Conservation (phyloP, 2,329 filamentous ascomycete genomes). For the Penicillium sp. region DNA sequence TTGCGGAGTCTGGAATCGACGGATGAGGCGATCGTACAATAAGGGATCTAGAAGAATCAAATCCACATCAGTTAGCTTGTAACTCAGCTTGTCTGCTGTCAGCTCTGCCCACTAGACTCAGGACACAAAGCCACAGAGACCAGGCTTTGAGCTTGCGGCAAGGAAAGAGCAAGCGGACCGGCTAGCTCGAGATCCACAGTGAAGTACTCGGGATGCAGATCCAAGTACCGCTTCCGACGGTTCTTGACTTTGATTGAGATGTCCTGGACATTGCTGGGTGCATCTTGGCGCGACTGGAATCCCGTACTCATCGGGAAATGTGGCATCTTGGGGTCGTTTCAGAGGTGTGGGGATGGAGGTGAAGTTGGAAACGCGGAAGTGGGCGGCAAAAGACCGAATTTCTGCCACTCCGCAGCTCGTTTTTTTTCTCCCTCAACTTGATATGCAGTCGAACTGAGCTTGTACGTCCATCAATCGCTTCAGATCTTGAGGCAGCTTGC, state of each 20-base stretch:
- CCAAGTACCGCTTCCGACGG: constrained; percentile 74
- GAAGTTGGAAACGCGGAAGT: constrained; percentile 29
- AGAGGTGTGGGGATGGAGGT: constrained; percentile 16
- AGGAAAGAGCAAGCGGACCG: constrained; percentile 48
- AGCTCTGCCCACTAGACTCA: constrained; percentile 13
- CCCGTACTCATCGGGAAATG: constrained; percentile 40
- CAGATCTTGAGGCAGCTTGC: neutral
- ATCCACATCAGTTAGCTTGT: constrained; percentile 30
- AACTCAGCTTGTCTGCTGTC: constrained; percentile 8
- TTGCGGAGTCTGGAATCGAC: constrained; percentile 70
- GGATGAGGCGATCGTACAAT: constrained; percentile 78
- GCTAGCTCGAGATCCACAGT: constrained; percentile 63
- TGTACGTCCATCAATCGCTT: constrained; percentile 19
- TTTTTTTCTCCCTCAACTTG: constrained; percentile 14
- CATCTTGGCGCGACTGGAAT: constrained; percentile 18
- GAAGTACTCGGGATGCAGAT: constrained; percentile 73
- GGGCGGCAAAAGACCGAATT: constrained; percentile 30
- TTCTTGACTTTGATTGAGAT: constrained; percentile 65
- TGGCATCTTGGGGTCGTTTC: constrained; percentile 34
- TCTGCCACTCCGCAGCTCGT: constrained; percentile 20
- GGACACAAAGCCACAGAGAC: neutral
- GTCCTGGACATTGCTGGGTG: constrained; percentile 29
- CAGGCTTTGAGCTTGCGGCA: constrained; percentile 19
- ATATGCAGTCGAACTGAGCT: constrained; percentile 20
- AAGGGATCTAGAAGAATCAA: constrained; percentile 63